Percentiles rank a stretch among this genome's conserved stretches.
Conservation (phyloP, 192 early-diverging fungal genomes). For the Endogone sp. region DNA sequence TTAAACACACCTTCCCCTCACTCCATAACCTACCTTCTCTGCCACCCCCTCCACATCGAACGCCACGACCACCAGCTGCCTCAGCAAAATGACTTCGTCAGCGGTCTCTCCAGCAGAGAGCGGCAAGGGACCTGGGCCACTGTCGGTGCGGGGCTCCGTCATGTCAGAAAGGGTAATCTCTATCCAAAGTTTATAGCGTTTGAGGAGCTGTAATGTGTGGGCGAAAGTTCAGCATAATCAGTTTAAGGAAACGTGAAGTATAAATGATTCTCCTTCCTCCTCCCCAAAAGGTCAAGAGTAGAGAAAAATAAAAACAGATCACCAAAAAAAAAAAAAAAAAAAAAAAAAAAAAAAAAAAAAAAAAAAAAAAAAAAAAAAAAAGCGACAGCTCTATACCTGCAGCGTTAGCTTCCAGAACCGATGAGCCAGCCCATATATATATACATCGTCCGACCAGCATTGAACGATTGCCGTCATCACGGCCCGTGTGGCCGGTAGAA, state of each 20-base stretch:
- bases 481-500: slow-evolving; percentile 37
- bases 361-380: too few relatives aligned
- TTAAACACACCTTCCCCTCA: too few relatives aligned
- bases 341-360: too few relatives aligned
- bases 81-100: slow-evolving; percentile 21
- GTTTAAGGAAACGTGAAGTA: too few relatives aligned
- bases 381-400: too few relatives aligned
- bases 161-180: not conserved
- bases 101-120: not conserved
- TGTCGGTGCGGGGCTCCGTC: not conserved
- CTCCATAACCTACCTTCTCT: slow-evolving; percentile 7
- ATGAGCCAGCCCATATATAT: slow-evolving; percentile 46
- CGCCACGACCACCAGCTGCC: slow-evolving; percentile 32
- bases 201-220: slow-evolving; percentile 10
- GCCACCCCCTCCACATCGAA: slow-evolving; percentile 36
- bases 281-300: too few relatives aligned
- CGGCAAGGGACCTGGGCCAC: slow-evolving; percentile 1
- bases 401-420: slow-evolving; percentile 63
- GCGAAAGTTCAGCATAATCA: too few relatives aligned
- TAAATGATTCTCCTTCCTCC: too few relatives aligned
- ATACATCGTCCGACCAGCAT: slow-evolving; percentile 59
- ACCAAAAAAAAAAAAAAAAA: too few relatives aligned
- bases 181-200: slow-evolving; percentile 25
- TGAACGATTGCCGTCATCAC: slow-evolving; percentile 47
- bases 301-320: too few relatives aligned